Conservation (phyloP, 768 basidiomycete genomes). For the Lyophyllum atratum region DNA sequence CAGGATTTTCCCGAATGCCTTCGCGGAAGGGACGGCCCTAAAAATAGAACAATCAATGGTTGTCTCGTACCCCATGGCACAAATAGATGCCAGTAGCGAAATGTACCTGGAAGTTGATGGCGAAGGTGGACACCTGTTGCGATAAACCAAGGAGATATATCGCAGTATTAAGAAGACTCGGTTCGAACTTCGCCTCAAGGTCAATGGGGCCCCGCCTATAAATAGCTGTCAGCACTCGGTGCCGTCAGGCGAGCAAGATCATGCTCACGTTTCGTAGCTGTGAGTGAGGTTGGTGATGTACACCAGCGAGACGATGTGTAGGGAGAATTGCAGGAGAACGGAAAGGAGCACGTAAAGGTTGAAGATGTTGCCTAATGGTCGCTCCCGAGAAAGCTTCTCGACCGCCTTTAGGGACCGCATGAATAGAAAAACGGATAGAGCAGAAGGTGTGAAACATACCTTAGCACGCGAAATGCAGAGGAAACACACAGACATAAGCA, state of each 20-base stretch:
- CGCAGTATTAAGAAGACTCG: conserved; percentile 91
- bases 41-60: not conserved
- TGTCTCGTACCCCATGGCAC: not conserved
- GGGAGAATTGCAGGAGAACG: conserved; percentile 88
- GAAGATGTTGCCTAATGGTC: conserved; percentile 95
- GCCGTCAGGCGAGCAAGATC: not conserved
- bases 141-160: conserved; percentile 95
- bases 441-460: conserved; percentile 45
- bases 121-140: conserved; percentile 98
- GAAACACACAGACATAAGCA: conserved; percentile 99
- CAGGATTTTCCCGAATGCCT: conserved; percentile 93
- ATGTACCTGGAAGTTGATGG: conserved; percentile 93
- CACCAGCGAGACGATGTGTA: conserved; percentile 87
- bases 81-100: not conserved
- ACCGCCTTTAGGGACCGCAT: conserved; percentile 69
- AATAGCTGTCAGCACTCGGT: conserved; percentile 4
- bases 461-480: conserved; percentile 96
- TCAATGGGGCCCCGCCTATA: conserved; percentile 75
- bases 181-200: conserved; percentile 95
- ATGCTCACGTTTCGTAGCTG: conserved; percentile 69
- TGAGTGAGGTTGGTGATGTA: conserved; percentile 93
- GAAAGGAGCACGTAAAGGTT: conserved; percentile 94
- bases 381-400: conserved; percentile 90
- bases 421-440: not conserved
- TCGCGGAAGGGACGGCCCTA: conserved; percentile 97